Percentiles rank a stretch among this genome's conserved stretches.
Conservation (phyloP, 495 filamentous ascomycete genomes). For the Penicillium macrosclerotiorum region DNA sequence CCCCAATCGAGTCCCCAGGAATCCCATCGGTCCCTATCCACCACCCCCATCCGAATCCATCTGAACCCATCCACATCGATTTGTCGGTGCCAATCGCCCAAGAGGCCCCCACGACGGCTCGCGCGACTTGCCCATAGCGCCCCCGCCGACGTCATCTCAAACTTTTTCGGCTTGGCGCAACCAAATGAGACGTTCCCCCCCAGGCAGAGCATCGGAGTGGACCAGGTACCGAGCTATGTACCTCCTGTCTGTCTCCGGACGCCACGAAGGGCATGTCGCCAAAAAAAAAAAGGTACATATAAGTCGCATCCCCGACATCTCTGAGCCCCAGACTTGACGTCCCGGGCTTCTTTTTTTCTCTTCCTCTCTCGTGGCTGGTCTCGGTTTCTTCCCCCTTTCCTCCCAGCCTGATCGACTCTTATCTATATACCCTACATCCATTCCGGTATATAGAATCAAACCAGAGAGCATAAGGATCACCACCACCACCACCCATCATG, state of each 20-base stretch:
- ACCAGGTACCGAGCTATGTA: background rate
- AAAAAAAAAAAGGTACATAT: constrained; percentile 8
- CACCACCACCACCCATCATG: constrained; percentile 30
- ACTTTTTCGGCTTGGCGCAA: constrained; percentile 11
- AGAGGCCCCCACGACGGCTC: constrained; percentile 12
- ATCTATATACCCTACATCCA: background rate
- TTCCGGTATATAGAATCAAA: constrained; percentile 2
- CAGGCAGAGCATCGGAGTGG: background rate
- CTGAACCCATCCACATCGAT: too few species aligned
- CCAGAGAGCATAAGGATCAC: too few species aligned
- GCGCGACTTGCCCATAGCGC: constrained; percentile 17
- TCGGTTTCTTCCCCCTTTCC: constrained; percentile 5
- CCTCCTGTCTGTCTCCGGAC: background rate
- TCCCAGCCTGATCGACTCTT: background rate
- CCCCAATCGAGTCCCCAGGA: too few species aligned
- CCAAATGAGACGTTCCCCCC: background rate
- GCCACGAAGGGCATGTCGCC: background rate
- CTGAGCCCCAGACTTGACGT: constrained; percentile 1
- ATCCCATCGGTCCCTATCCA: too few species aligned
- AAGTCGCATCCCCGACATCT: constrained; percentile 3
- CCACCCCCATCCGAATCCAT: too few species aligned
- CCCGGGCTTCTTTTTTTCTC: background rate
- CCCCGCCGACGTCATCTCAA: constrained; percentile 18
- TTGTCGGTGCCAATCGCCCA: too few species aligned
- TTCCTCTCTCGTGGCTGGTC: constrained; percentile 5